Evolutionary conservation across 495 filamentous ascomycete genomes (phyloP), one percentile per base, ranked within the genome.

Genomic region (Barbatosphaeria neglecta): DNA sequence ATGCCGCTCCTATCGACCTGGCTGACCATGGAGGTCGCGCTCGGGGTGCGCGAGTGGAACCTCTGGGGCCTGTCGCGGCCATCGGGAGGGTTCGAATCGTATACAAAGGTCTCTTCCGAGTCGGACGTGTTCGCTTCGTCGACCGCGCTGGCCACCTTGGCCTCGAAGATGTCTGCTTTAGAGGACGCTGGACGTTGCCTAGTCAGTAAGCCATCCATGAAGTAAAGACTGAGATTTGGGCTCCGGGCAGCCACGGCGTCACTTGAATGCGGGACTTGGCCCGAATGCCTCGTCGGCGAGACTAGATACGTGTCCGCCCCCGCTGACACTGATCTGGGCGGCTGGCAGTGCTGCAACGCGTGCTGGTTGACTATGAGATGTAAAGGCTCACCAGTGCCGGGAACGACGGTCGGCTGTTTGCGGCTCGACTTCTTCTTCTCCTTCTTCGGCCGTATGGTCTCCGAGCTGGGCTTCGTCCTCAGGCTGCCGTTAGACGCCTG

Each of bases 21-120:
- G 65, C 82, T 95, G 10, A 67, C 79, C 76, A 92, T 86, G 4
- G 92, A 97, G 4, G 93, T 90, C 17, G 87, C 86, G 64, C 90
- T 96, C 3, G 92, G 92, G 10, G 92, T 98, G 37, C 92, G 79
- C 15, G 93, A 97, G 63, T 97, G 90, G 57, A 90, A 92, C 43
- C 89, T 75, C 44, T 77, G 72, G 35, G 84, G 81, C n/a, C 88
- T 80, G 37, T 83, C 84, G 44, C 75, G 77, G 19, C 74, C 73
- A 52, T 97, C 92, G 10, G 87, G 87, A 10, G 93, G 92, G 59
- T 98, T 98, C 9, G 92, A 98, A 66, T 98, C 92, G 67, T 98
- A 98, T 3, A 98, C 90, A 63, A 97, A 98, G 0, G 93, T 97
- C 64, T 96, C 93, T 52, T 96, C 92, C 2, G 93, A 97, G 57